Percentiles rank a stretch among this genome's conserved stretches.
Evolutionary conservation across 768 basidiomycete species (phyloP).

Genomic region (Royoungia palumana): DNA sequence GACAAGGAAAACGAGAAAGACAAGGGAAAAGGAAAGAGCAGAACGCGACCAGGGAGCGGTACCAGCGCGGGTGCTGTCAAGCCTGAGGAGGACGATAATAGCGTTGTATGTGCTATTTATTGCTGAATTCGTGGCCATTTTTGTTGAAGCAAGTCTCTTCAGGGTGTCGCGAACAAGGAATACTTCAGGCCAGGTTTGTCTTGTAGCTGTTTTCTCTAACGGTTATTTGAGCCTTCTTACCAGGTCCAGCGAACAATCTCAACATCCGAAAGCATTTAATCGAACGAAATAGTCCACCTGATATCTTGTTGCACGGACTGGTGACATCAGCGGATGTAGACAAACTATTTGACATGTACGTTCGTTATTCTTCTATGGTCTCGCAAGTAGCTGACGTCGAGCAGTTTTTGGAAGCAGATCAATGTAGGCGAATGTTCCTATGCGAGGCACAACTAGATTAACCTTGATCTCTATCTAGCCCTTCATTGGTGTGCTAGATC

Average conservation of each 20-base stretch:
- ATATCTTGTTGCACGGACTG: slow-evolving; percentile 76
- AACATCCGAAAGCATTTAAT: slow-evolving; percentile 66
- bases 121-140: not conserved
- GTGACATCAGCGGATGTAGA: slow-evolving; percentile 78
- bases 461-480: slow-evolving; percentile 33
- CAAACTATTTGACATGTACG: slow-evolving; percentile 80
- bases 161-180: slow-evolving; percentile 79
- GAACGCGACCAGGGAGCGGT: slow-evolving; percentile 28
- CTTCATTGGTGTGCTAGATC: slow-evolving; percentile 75
- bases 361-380: slow-evolving; percentile 3
- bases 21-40: slow-evolving; percentile 39
- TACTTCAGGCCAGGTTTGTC: slow-evolving; percentile 73
- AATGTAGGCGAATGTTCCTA: slow-evolving; percentile 48
- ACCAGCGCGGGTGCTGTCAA: slow-evolving; percentile 7
- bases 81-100: slow-evolving; percentile 57
- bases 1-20: slow-evolving; percentile 47
- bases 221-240: not conserved
- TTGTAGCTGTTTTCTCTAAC: not conserved
- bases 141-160: slow-evolving; percentile 13
- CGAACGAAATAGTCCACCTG: slow-evolving; percentile 75
- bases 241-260: slow-evolving; percentile 72
- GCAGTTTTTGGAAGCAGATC: slow-evolving; percentile 66
- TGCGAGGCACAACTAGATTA: not conserved
- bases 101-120: slow-evolving; percentile 44
- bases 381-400: slow-evolving; percentile 1